Evolutionary conservation across 768 basidiomycete species (phyloP).

Genomic region (Pleurotus giganteus): DNA sequence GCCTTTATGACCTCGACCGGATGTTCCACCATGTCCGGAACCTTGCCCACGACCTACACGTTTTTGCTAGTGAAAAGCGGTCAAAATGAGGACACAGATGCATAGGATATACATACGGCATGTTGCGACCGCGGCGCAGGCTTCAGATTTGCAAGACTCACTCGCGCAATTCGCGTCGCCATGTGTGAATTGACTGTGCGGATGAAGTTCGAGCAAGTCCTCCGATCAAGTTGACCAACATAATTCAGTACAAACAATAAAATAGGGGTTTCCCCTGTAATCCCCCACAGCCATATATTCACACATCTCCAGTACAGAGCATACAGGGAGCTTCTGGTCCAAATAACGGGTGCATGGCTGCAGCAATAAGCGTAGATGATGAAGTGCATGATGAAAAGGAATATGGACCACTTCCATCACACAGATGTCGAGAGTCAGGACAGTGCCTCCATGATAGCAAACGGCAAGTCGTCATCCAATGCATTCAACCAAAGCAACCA

Average conservation of each 20-base stretch:
- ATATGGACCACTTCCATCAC: too few relatives aligned
- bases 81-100: background rate
- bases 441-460: too few relatives aligned
- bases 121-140: constrained; percentile 72
- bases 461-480: too few relatives aligned
- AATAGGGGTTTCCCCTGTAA: background rate
- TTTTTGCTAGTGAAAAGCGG: constrained; percentile 64
- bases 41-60: constrained; percentile 93
- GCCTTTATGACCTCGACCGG: constrained; percentile 93
- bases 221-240: background rate
- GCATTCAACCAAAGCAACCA: too few relatives aligned
- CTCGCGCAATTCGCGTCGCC: constrained; percentile 28
- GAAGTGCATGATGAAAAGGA: too few relatives aligned
- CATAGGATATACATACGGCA: constrained; percentile 37
- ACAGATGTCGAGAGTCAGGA: too few relatives aligned
- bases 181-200: background rate
- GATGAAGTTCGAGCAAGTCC: background rate
- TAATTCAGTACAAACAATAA: background rate
- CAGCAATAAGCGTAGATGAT: too few relatives aligned
- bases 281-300: too few relatives aligned
- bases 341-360: too few relatives aligned
- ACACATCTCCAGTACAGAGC: too few relatives aligned
- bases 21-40: constrained; percentile 87
- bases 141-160: constrained; percentile 69
- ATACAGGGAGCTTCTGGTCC: too few relatives aligned